A percentile compares a stretch with the other conserved stretches of the same genome.
phyloP scores from a whole-genome alignment of 768 basidiomycete genomes.

The Termitomyces sp. region DNA sequence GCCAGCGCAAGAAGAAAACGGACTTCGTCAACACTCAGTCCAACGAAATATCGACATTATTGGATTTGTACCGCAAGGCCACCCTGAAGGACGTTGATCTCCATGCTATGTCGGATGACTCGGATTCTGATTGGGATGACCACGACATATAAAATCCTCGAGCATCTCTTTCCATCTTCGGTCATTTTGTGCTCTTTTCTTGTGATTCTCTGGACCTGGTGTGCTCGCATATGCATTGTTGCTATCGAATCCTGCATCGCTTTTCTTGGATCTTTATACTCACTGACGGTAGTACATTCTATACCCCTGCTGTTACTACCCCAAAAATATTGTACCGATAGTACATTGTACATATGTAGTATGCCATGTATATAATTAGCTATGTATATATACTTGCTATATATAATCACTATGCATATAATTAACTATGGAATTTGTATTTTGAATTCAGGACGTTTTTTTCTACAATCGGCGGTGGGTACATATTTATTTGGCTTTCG shows the following conservation, averaged over 20 bases:
- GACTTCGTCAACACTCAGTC: background rate
- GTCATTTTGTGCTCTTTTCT: background rate
- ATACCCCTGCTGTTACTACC: background rate
- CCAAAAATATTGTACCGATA: too few species aligned
- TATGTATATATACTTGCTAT: too few species aligned
- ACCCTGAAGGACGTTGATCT: background rate
- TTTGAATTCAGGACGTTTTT: background rate
- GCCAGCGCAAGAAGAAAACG: slow-evolving; percentile 7
- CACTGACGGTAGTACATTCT: background rate
- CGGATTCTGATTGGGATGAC: background rate
- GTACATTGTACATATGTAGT: background rate
- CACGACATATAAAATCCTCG: background rate
- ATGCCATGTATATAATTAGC: background rate
- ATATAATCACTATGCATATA: background rate
- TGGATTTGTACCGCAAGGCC: background rate
- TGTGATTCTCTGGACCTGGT: background rate
- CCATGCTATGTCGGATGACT: background rate
- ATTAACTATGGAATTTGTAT: background rate
- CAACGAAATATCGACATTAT: background rate
- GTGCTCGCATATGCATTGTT: background rate
- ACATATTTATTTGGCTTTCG: too few species aligned
- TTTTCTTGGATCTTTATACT: background rate
- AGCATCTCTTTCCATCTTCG: too few species aligned
- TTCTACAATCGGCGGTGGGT: background rate
- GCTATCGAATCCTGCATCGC: background rate